Conservation (phyloP, 1,139 yeast species). For the Taiozyma onychis region DNA sequence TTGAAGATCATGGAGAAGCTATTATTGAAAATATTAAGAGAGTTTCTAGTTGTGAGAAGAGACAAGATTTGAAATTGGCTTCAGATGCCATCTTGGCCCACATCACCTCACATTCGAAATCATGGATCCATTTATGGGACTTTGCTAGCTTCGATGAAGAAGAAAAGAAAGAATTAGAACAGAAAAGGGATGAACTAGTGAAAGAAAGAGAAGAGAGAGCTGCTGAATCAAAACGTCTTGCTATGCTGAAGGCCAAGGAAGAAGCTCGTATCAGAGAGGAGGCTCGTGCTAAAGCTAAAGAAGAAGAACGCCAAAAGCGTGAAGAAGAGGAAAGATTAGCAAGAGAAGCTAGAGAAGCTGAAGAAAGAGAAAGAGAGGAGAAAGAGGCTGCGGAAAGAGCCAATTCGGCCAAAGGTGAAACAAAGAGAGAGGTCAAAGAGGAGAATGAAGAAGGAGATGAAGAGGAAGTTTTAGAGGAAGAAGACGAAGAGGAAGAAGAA, state of each 20-base stretch:
- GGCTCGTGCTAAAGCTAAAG: slow-evolving; percentile 6
- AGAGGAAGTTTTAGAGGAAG: background rate
- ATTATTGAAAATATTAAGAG: slow-evolving; percentile 43
- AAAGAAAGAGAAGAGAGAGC: slow-evolving; percentile 23
- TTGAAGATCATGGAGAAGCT: slow-evolving; percentile 61
- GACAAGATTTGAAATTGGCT: slow-evolving; percentile 80
- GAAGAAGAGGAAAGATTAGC: slow-evolving; percentile 1
- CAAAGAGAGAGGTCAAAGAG: background rate
- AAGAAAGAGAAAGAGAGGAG: background rate
- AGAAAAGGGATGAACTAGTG: slow-evolving; percentile 21
- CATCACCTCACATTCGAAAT: slow-evolving; percentile 49
- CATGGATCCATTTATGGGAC: slow-evolving; percentile 57
- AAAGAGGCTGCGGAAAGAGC: slow-evolving; percentile 1
- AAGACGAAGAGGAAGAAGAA: background rate
- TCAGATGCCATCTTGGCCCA: slow-evolving; percentile 76
- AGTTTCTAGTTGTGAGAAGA: slow-evolving; percentile 47
- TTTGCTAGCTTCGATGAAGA: slow-evolving; percentile 41
- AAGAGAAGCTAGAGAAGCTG: background rate
- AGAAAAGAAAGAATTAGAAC: slow-evolving; percentile 25
- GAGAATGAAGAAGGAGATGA: background rate
- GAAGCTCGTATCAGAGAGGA: slow-evolving; percentile 2
- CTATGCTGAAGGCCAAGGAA: slow-evolving; percentile 5
- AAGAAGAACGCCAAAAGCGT: slow-evolving; percentile 13
- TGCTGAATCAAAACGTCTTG: slow-evolving; percentile 18
- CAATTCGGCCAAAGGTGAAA: background rate